Conservation (phyloP, 164 flowering plant genomes). For the Piper longum region DNA sequence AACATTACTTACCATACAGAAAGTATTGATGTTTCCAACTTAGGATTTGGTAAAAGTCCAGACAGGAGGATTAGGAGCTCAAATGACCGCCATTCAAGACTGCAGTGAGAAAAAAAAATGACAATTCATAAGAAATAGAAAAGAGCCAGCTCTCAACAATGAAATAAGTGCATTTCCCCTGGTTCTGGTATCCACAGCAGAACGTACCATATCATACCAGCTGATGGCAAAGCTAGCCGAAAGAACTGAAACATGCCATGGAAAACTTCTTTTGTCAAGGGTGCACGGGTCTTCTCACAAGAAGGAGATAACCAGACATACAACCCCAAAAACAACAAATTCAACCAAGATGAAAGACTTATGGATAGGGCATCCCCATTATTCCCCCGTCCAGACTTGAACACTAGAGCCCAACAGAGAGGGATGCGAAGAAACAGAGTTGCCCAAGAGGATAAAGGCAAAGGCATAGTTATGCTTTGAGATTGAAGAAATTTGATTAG, state of each 20-base stretch:
- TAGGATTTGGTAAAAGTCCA: slow-evolving; percentile 59
- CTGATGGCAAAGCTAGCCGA: slow-evolving; percentile 67
- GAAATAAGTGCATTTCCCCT: neutral
- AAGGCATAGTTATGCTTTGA: slow-evolving; percentile 33
- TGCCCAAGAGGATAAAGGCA: slow-evolving; percentile 27
- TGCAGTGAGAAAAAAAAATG: slow-evolving; percentile 8
- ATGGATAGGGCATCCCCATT: slow-evolving; percentile 38
- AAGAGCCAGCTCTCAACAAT: neutral
- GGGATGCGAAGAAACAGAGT: slow-evolving; percentile 26
- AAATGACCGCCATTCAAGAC: slow-evolving; percentile 81
- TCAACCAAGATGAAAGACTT: slow-evolving; percentile 33
- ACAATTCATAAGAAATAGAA: neutral
- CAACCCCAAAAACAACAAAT: slow-evolving; percentile 23
- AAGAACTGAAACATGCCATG: slow-evolving; percentile 45
- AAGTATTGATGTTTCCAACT: slow-evolving; percentile 69
- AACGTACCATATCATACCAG: slow-evolving; percentile 68
- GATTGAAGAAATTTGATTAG: slow-evolving; percentile 27
- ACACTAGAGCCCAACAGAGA: slow-evolving; percentile 44
- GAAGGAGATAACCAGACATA: slow-evolving; percentile 29
- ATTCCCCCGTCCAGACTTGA: slow-evolving; percentile 25
- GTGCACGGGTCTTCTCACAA: slow-evolving; percentile 48
- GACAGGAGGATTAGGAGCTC: slow-evolving; percentile 59
- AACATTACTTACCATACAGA: slow-evolving; percentile 44
- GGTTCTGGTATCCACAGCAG: neutral
- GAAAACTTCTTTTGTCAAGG: slow-evolving; percentile 46